These are phyloP conservation scores for Mycena alexandri DNA, from an alignment of 768 basidiomycete species.

Conservation along the genomic window DNA sequence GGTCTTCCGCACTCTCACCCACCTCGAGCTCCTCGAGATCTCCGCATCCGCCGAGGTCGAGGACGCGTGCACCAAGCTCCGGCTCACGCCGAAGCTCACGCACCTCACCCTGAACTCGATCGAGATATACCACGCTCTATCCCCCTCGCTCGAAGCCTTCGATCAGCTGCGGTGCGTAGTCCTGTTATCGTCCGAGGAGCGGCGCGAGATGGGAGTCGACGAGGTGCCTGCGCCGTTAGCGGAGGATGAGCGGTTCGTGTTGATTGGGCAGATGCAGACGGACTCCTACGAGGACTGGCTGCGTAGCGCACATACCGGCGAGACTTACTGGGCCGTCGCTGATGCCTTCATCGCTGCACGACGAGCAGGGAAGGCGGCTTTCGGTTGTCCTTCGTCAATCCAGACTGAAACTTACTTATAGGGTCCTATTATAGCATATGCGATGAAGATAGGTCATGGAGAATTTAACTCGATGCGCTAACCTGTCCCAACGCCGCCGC, in stretches of 20 bases:
- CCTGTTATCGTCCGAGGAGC: not conserved
- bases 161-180: not conserved
- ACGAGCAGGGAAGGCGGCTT: not conserved
- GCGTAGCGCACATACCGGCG: not conserved
- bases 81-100: not conserved
- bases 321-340: conserved; percentile 4
- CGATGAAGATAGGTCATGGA: too few relatives aligned
- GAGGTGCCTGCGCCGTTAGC: not conserved
- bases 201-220: not conserved
- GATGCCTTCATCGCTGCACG: conserved; percentile 7
- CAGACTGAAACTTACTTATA: too few relatives aligned
- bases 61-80: not conserved
- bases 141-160: not conserved
- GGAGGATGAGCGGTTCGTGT: too few relatives aligned
- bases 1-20: not conserved
- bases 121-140: too few relatives aligned
- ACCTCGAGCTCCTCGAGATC: not conserved
- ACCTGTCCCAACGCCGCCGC: too few relatives aligned
- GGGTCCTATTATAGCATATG: too few relatives aligned
- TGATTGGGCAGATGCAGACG: not conserved
- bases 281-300: conserved; percentile 12
- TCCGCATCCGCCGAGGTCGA: not conserved
- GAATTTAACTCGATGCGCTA: too few relatives aligned
- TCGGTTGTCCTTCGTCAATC: too few relatives aligned
- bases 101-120: not conserved